These are phyloP conservation scores for Lichtheimia corymbifera DNA, from an alignment of 371 early-diverging fungal species.

Conservation along the genomic window DNA sequence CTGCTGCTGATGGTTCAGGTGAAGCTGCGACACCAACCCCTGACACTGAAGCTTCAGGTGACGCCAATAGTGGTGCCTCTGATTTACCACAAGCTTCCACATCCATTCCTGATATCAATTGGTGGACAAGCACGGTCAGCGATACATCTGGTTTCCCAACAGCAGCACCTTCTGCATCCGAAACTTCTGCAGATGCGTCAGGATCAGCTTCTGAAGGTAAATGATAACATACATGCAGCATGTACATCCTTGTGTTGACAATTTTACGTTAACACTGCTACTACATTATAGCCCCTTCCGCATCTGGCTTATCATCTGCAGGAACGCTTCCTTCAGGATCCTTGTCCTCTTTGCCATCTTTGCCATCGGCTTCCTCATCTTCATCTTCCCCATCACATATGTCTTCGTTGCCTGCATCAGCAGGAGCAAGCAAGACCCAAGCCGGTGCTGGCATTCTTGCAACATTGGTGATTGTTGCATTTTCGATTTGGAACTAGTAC, in stretches of 20 bases:
- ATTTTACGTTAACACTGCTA: no score
- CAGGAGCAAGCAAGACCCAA: conserved; percentile 3
- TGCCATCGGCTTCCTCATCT: neutral
- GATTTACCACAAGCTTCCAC: conserved; percentile 2
- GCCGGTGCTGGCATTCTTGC: neutral
- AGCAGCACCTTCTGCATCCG: neutral
- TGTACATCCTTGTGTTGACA: neutral
- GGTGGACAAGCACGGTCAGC: conserved; percentile 13
- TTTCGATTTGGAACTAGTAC: no score
- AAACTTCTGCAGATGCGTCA: neutral
- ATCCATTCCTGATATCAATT: conserved; percentile 13
- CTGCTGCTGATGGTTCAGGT: neutral
- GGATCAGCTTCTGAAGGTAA: conserved; percentile 2
- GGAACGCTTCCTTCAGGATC: neutral
- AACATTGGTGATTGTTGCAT: neutral
- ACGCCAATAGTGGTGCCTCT: neutral
- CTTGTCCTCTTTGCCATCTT: neutral
- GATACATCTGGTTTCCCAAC: conserved; percentile 8
- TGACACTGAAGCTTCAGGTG: neutral
- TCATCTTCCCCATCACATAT: neutral
- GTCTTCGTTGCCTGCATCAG: neutral
- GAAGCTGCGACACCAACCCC: neutral
- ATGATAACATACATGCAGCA: neutral
- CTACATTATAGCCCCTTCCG: neutral
- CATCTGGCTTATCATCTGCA: neutral